Base-by-base conservation (phyloP, 2,329 filamentous ascomycete genomes). In the Rhinocladiella similis region DNA sequence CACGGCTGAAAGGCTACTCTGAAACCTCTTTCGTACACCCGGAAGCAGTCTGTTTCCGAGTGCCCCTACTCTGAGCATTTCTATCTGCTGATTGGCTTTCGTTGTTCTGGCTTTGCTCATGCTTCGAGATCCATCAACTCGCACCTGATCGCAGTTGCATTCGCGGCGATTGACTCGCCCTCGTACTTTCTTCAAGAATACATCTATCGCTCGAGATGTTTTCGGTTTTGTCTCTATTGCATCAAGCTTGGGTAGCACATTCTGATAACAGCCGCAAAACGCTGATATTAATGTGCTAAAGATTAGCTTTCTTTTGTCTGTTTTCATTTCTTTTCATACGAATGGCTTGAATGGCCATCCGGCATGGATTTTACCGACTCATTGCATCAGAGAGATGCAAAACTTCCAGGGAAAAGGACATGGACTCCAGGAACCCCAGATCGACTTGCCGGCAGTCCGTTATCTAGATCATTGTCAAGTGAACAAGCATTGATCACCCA, bases 141-240 rank as follows among this genome's bases (percentile, higher is more conserved):
- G 6, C 50, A 10, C 20, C 20, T 18, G 7, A 9, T 36, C 41
- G 19, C 18, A 54, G 36, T 42, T 49, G 41, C 29, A 12, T 19
- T 49, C 35, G 19, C 33, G 16, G 35, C 20, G 29, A 33, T 7
- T 33, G 22, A 33, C 29, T 47, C 48, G 39, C 39, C 46, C 22
- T 46, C 50, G 25, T 29, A 47, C 36, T 27, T 53, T 33, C 6
- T 10, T 33, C 27, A 47, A 43, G 54, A 47, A 35, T 38, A 39
- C 19, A 53, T 36, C 18, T 46, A 20, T 53, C 49, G 53, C 56
- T 62, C 59, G 51, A 50, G 29, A 62, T 62, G 59, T 50, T 62
- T 59, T 59, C 41, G 36, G 41, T 57, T 47, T 19, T 54, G 25
- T 47, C 48, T 50, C 54, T 36, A 38, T 57, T 47, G 47, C 43